Percentiles rank a stretch among this genome's conserved stretches.
Conservation (phyloP, 2,329 filamentous ascomycete species). For the Aspergillus japonicus region DNA sequence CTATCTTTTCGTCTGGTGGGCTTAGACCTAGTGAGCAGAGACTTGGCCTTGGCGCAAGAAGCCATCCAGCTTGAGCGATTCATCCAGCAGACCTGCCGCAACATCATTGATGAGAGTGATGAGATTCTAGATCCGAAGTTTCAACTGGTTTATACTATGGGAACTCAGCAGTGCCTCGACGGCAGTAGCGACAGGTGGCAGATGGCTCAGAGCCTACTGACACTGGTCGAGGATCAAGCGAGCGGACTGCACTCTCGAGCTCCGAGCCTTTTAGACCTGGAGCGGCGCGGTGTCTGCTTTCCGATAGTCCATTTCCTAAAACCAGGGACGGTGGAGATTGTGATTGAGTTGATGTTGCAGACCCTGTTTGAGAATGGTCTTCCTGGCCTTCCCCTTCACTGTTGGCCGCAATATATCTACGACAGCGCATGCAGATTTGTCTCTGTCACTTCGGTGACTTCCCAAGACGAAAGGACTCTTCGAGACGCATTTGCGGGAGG, state of each 20-base stretch:
- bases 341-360: too few species aligned
- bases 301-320: slow-evolving; percentile 23
- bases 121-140: slow-evolving; percentile 61
- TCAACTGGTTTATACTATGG: slow-evolving; percentile 63
- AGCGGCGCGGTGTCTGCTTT: slow-evolving; percentile 15
- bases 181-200: slow-evolving; percentile 24
- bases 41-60: background rate
- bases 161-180: slow-evolving; percentile 50
- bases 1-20: slow-evolving; percentile 8
- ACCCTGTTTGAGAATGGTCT: too few species aligned
- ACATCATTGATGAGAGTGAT: slow-evolving; percentile 65
- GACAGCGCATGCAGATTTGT: slow-evolving; percentile 18
- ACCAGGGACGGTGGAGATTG: slow-evolving; percentile 3
- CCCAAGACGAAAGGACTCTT: background rate
- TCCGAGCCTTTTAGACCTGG: slow-evolving; percentile 14
- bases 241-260: slow-evolving; percentile 4
- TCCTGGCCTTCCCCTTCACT: too few species aligned
- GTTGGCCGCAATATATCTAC: slow-evolving; percentile 4
- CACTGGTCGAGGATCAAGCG: slow-evolving; percentile 4
- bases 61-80: background rate
- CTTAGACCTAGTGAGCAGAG: background rate
- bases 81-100: slow-evolving; percentile 38
- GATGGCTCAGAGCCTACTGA: slow-evolving; percentile 1
- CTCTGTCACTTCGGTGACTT: background rate
- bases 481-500: slow-evolving; percentile 1